phyloP scores from a whole-genome alignment of 169 alveolate genomes.

The Cryptosporidium xiaoi region DNA sequence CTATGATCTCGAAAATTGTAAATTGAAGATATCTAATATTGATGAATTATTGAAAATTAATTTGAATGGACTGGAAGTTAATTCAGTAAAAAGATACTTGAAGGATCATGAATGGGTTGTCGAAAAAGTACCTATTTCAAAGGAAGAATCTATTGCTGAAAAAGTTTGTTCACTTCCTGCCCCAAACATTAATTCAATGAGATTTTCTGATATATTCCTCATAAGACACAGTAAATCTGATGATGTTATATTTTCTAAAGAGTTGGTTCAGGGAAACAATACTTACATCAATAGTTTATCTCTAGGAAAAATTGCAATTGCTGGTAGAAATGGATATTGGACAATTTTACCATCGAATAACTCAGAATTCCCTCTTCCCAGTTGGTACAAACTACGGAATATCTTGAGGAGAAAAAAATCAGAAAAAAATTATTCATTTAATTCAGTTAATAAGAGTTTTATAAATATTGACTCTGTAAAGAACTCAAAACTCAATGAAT shows the following conservation, averaged over 20 bases:
- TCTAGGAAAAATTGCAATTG: background rate
- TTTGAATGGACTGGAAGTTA: background rate
- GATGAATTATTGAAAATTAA: conserved; percentile 1
- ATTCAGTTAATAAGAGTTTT: background rate
- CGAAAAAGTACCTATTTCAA: conserved; percentile 21
- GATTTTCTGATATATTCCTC: conserved; percentile 22
- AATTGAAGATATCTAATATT: conserved; percentile 3
- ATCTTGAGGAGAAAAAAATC: conserved; percentile 4
- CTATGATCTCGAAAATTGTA: background rate
- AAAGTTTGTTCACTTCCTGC: background rate
- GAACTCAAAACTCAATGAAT: background rate
- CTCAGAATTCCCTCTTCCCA: conserved; percentile 7
- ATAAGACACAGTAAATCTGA: conserved; percentile 3
- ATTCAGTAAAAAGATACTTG: background rate
- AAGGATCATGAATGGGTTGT: conserved; percentile 32
- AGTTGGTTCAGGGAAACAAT: background rate
- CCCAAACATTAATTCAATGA: conserved; percentile 52
- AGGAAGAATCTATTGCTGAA: conserved; percentile 5
- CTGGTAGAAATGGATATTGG: conserved; percentile 56
- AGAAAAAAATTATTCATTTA: background rate
- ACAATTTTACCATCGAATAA: conserved; percentile 1
- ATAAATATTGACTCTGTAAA: too few species aligned
- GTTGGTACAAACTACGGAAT: conserved; percentile 31
- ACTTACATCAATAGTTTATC: background rate
- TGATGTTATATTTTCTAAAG: conserved; percentile 2